These are phyloP conservation scores for Echinochloa phyllopogon DNA, from an alignment of 176 grass and related monocot genomes.

Conservation along the genomic window DNA sequence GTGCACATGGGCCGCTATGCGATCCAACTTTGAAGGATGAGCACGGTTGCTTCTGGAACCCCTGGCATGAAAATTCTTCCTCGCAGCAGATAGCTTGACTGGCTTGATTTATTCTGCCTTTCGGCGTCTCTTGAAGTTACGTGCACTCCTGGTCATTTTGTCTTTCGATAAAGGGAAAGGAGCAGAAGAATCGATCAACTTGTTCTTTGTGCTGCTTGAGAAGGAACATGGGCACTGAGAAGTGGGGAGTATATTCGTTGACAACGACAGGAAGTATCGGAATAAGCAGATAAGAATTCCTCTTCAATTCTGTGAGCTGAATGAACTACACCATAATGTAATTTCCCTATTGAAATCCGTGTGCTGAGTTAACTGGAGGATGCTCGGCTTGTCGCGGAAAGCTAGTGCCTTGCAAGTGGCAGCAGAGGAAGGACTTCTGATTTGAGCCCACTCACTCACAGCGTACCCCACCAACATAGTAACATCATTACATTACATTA, in stretches of 20 bases:
- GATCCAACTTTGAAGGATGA: not conserved
- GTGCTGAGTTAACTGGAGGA: not conserved
- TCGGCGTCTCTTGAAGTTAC: not conserved
- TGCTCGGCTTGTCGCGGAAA: not conserved
- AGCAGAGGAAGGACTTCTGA: slow-evolving; percentile 3
- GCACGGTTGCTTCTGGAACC: not conserved
- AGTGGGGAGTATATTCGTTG: slow-evolving; percentile 6
- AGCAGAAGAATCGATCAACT: not conserved
- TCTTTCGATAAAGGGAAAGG: not conserved
- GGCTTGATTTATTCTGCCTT: not conserved
- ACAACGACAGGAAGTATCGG: not conserved
- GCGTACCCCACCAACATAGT: not conserved
- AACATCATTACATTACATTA: too few relatives aligned
- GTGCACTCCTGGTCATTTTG: not conserved
- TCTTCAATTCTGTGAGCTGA: slow-evolving; percentile 8
- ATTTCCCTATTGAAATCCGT: slow-evolving; percentile 15
- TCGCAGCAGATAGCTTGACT: not conserved
- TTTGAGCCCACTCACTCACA: not conserved
- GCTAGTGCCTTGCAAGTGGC: not conserved
- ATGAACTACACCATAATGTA: not conserved
- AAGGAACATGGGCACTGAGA: not conserved
- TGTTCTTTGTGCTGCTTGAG: slow-evolving; percentile 12
- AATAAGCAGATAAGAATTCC: not conserved
- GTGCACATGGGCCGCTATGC: not conserved
- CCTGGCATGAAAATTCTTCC: not conserved